Base-by-base conservation (phyloP, 169 alveolate species). In the Pseudocohnilembus persalinus region DNA sequence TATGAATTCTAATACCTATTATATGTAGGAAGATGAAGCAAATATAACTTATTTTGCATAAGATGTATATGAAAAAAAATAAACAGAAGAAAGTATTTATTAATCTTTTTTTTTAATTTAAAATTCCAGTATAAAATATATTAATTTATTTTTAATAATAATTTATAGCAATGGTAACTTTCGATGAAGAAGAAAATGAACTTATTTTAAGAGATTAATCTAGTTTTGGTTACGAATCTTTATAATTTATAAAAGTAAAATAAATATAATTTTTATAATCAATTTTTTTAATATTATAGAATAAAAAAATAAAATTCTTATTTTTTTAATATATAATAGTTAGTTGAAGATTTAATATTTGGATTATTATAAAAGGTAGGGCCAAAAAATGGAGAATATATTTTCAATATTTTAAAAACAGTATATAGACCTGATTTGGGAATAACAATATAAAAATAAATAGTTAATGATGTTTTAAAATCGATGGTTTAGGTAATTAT, bases 111-210 rank as follows among this genome's bases (percentile, higher is more conserved):
- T n/a, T n/a, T n/a, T n/a, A n/a, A n/a, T n/a, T 49, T 49, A 49
- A 11, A 49, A 49, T 11, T 11, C 4, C 4, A 20, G 68, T 11
- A 49, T 49, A 49, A 20, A 20, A 11, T 49, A 49, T 49, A 11
- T 11, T 49, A 49, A 11, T 49, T 49, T 49, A 49, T 11, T 49
- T 11, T 11, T 11, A 49, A 77, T 4, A 1, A 25, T 77, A 32
- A 32, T 77, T 0, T 32, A 34, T n/a, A 77, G 83, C 35, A 49
- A 28, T 79, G 29, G 49, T 79, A 29, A 29, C 35, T 28, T 79
- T 74, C 32, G 84, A 79, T 29, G 84, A 79, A 49, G 84, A 79
- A 49, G 84, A 79, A 79, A 79, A 79, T 64, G 84, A 79, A 49
- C 29, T 79, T 74, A 79, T 79, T 63, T 72, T 79, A 0, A 79